Evolutionary conservation across 2,329 filamentous ascomycete species (phyloP), one percentile per base, ranked within the genome.

Genomic region (Aspergillus ibericus): DNA sequence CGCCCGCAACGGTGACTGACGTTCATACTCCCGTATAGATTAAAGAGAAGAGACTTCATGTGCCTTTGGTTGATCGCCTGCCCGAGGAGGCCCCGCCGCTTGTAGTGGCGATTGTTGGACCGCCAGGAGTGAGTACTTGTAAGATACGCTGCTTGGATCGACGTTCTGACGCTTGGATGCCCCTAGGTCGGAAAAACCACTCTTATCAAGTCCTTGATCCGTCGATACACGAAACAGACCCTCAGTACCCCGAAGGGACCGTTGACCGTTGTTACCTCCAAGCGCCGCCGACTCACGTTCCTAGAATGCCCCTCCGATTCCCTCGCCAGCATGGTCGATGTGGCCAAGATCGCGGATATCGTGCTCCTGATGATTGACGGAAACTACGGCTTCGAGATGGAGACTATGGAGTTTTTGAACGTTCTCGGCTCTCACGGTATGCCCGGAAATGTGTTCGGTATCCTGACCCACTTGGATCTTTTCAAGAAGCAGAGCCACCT

Each of bases 401-500:
- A 99, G 82, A 99, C 95, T 0, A 99, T 99, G 95, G 95, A 99
- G 77, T 99, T 99, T 62, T 80, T 99, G 71, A 98, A 97, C 68
- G 88, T 97, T 16, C 81, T 99, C 52, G 89, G 91, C n/a, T 87
- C 92, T 2, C 96, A 91, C 29, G 95, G 95, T 75, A 98, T 99
- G 93, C 95, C 96, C 0, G 93, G 95, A 64, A 99, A 99, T 69
- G 93, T 99, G 36, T 98, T 99, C 72, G 95, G 95, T 53, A 93
- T 99, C 58, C 83, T 99, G 46, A 98, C 95, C 15, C 96, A 99
- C 80, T 82, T 99, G 60, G 95, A 99, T 73, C 81, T 99, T 13
- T 99, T 99, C 81, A 86, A 88, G 71, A 98, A 97, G 71, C 93
- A 95, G 57, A 93, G 96, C 68, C 89, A 91, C 0, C 81, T 99